Base-by-base conservation (phyloP, 1,284 basidiomycete genomes). In the Irpex sp. region DNA sequence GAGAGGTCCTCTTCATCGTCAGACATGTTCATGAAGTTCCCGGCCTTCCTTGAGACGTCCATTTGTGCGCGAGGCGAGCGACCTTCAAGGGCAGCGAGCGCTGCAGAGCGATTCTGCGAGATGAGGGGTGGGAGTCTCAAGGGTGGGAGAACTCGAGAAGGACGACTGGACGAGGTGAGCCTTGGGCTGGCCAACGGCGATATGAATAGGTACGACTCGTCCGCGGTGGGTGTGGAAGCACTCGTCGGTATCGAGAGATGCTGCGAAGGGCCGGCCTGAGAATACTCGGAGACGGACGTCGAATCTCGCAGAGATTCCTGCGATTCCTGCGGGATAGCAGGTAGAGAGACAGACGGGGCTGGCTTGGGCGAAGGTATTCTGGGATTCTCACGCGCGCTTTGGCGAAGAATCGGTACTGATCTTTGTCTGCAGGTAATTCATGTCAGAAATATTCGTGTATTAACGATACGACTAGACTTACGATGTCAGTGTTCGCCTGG, bases 11-110 rank as follows among this genome's bases (percentile, higher is more conserved):
- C 54, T 13, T 55, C 54, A 5, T 87, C 85, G 64, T 87, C 86
- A 64, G 78, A 82, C 79, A 87, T 81, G 76, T 78, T 84, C 84
- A 89, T 89, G 68, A 88, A 89, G 72, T 87, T 85, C 26, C 54
- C 3, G 6, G 19, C 13, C 59, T 75, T 62, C 56, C 62, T 61
- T 63, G 56, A 44, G 3, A 11, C 6, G 26, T 67, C 65, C 57
- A 52, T 61, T 21, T 48, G 65, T 26, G 48, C 66, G 17, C 60
- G 65, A 5, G 62, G 19, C 2, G 58, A 74, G 17, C 83, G 84
- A 6, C 88, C 87, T 68, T 89, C 88, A 31, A 89, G 80, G 38
- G 82, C 79, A 0, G 86, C 87, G 8, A 89, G 81, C 0, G 88
- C 87, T 40, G 84, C 81, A 61, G 74, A 76, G 0, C 79, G 77